phyloP scores from a whole-genome alignment of 2,329 filamentous ascomycete species.

The Penicillium sp. region DNA sequence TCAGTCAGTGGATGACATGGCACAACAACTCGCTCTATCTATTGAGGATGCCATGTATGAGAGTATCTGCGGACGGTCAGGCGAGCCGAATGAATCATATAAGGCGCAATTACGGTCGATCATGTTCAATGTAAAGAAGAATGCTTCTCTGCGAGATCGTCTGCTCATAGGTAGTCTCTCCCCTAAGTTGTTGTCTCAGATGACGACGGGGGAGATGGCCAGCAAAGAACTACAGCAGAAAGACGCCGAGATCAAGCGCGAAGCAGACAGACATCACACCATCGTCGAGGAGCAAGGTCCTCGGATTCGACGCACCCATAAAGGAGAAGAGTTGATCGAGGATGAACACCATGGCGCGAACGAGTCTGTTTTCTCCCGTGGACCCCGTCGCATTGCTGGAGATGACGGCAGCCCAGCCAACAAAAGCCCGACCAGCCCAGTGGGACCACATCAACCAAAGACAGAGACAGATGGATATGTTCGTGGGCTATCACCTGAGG shows the following conservation, averaged over 20 bases:
- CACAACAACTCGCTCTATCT: conserved; percentile 70
- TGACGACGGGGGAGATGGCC: conserved; percentile 88
- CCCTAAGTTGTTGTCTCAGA: conserved; percentile 75
- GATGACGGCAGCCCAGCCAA: conserved; percentile 32
- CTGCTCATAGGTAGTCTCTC: conserved; percentile 72
- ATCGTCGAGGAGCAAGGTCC: conserved; percentile 74
- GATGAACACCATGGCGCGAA: conserved; percentile 59
- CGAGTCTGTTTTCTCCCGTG: conserved; percentile 51
- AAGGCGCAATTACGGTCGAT: conserved; percentile 70
- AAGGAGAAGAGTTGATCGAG: conserved; percentile 88
- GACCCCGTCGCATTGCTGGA: conserved; percentile 45
- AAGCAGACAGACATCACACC: conserved; percentile 67
- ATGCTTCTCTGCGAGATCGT: conserved; percentile 72
- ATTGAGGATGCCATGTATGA: conserved; percentile 71
- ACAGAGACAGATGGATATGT: conserved; percentile 52
- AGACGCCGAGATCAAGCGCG: conserved; percentile 56
- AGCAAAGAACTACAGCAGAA: conserved; percentile 78
- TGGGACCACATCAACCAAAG: conserved; percentile 28
- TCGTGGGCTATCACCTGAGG: conserved; percentile 73
- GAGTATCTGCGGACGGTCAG: conserved; percentile 51
- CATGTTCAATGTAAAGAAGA: conserved; percentile 84
- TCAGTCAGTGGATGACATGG: conserved; percentile 62
- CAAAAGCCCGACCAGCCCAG: conserved; percentile 32
- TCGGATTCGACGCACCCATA: conserved; percentile 84
- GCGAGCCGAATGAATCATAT: conserved; percentile 57